Evolutionary conservation across 169 alveolate genomes (phyloP).

Genomic region (Perkinsus olseni): DNA sequence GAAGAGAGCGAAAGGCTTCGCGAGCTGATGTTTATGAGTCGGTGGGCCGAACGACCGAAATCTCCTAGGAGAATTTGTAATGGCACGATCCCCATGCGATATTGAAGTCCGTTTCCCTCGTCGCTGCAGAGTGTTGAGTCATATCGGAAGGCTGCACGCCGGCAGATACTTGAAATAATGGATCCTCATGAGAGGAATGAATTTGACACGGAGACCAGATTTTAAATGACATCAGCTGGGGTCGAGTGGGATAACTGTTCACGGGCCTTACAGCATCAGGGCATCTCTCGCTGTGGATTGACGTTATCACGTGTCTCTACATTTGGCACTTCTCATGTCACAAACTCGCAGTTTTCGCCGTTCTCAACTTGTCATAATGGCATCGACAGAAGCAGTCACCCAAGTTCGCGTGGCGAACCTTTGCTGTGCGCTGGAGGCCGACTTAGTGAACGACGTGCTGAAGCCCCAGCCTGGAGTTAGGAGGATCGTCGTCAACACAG

Average conservation of each 20-base stretch:
- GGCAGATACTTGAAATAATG: too few relatives aligned
- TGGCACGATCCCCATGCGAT: background rate
- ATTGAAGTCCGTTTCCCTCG: background rate
- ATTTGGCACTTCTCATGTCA: too few relatives aligned
- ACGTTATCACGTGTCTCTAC: too few relatives aligned
- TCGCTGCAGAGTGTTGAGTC: background rate
- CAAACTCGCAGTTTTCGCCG: too few relatives aligned
- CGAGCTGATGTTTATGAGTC: background rate
- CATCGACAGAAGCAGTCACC: background rate
- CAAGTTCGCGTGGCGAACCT: background rate
- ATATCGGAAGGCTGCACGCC: too few relatives aligned
- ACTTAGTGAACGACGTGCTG: background rate
- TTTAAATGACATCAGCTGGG: too few relatives aligned
- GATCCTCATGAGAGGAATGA: too few relatives aligned
- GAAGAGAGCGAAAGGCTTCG: background rate
- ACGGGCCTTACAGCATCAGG: too few relatives aligned
- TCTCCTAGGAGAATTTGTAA: background rate
- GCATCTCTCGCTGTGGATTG: too few relatives aligned
- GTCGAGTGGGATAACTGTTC: too few relatives aligned
- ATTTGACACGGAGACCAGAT: too few relatives aligned
- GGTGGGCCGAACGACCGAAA: background rate
- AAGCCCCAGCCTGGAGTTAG: background rate
- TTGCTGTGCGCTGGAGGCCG: background rate
- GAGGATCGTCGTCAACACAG: background rate
- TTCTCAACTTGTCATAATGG: too few relatives aligned